Evolutionary conservation across 306 rosid species (phyloP), one percentile per base, ranked within the genome.

Genomic region (Trifolium pratense): DNA sequence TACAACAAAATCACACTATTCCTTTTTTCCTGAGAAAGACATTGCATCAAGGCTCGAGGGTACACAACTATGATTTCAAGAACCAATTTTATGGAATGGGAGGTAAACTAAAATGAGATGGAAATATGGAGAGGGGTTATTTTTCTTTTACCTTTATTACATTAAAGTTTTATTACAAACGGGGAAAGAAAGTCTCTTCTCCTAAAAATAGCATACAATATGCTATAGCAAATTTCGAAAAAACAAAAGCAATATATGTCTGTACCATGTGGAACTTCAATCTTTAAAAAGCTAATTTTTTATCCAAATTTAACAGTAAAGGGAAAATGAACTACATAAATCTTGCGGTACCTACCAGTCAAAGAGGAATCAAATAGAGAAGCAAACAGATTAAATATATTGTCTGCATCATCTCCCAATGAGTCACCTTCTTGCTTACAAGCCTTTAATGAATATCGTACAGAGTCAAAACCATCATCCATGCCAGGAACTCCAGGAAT

Each of bases 261-360:
- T 39, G 23, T 51, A 55, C 36, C 55, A 26, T 45, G 25, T 65
- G 65, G 39, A 79, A 76, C n/a, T 66, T 75, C 59, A 42, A 49
- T 43, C 79, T 66, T 71, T 36, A 71, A 71, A 71, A 29, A 9
- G 12, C 49, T 21, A 7, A 7, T 13, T 42, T 57, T 53, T 69
- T 36, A 72, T 55, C 66, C 52, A 16, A 25, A 75, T 39, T 51
- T 51, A 51, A 75, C 56, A 75, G 13, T 52, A 57, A 79, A 59
- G 32, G 34, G 51, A 55, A 78, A 48, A 55, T 23, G 63, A 60
- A 51, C 21, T 34, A 64, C 64, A 20, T 67, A 52, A 20, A 52
- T 51, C 37, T 69, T 68, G 65, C 51, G 66, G 67, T 83, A 94
- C 98, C 98, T 91, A 94, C 98, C 98, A 89, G 86, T 91, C 81